Evolutionary conservation across 192 early-diverging fungal species (phyloP).

Genomic region (Radiomyces spectabilis): DNA sequence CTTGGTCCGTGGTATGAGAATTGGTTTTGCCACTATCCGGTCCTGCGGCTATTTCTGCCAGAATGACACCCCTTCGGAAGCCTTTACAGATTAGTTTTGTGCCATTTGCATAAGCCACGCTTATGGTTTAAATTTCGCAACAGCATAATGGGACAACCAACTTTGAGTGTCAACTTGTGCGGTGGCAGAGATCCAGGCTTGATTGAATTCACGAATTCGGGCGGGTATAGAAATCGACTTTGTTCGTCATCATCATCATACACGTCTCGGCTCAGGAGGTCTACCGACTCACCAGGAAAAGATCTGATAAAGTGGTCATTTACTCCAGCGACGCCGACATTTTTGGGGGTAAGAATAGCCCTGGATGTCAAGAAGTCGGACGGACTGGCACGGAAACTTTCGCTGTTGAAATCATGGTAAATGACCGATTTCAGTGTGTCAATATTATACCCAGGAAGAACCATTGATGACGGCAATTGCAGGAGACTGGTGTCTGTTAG

Average conservation of each 20-base stretch:
- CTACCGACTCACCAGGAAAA: background rate
- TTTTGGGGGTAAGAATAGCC: background rate
- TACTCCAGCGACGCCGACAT: background rate
- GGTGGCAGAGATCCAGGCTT: constrained; percentile 9
- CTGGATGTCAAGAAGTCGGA: background rate
- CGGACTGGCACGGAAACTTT: background rate
- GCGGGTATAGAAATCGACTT: constrained; percentile 1
- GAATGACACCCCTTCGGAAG: background rate
- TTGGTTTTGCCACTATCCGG: constrained; percentile 3
- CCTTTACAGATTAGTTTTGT: constrained; percentile 6
- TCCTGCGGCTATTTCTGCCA: constrained; percentile 11
- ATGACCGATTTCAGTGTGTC: background rate
- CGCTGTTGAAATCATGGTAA: background rate
- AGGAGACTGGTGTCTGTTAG: background rate
- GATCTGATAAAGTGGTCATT: background rate
- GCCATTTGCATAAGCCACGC: constrained; percentile 14
- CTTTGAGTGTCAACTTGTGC: constrained; percentile 4
- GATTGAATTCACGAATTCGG: constrained; percentile 14
- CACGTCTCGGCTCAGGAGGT: background rate
- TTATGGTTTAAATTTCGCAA: constrained; percentile 17
- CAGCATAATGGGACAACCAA: too few species aligned
- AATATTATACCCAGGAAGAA: background rate
- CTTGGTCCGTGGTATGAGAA: constrained; percentile 14
- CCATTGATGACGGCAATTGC: background rate
- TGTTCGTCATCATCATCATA: background rate